These are phyloP conservation scores for Xylaria venustula DNA, from an alignment of 495 filamentous ascomycete species.

Conservation along the genomic window DNA sequence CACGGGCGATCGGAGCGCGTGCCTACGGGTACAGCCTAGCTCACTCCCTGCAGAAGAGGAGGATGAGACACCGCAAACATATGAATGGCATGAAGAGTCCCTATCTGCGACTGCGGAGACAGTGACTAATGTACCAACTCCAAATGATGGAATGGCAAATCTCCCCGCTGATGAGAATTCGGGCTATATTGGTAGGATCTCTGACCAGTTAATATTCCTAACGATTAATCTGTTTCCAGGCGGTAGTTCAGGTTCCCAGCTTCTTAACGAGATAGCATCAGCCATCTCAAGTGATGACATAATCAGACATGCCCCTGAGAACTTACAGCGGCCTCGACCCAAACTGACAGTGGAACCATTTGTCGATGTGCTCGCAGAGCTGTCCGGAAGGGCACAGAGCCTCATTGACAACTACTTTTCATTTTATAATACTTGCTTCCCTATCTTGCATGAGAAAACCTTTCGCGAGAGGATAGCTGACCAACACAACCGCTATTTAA, in stretches of 20 bases:
- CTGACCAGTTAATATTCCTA: slow-evolving; percentile 23
- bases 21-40: neutral
- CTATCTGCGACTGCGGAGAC: neutral
- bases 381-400: slow-evolving; percentile 29
- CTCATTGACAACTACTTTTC: slow-evolving; percentile 55
- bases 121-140: neutral
- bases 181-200: slow-evolving; percentile 33
- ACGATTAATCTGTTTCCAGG: neutral
- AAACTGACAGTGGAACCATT: neutral
- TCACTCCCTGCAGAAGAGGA: neutral
- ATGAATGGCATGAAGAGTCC: neutral
- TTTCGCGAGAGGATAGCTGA: slow-evolving; percentile 47
- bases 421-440: slow-evolving; percentile 52
- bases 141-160: slow-evolving; percentile 35
- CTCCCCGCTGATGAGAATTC: slow-evolving; percentile 27
- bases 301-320: neutral
- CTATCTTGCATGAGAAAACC: slow-evolving; percentile 51
- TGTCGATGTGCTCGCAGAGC: neutral
- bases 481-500: neutral
- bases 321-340: neutral
- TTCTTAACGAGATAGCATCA: neutral
- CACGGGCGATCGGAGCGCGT: neutral
- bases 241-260: neutral
- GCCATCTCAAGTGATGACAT: neutral
- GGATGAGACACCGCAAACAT: neutral